These are phyloP conservation scores for Trametes cinnabarina DNA, from an alignment of 768 basidiomycete species.

Conservation along the genomic window DNA sequence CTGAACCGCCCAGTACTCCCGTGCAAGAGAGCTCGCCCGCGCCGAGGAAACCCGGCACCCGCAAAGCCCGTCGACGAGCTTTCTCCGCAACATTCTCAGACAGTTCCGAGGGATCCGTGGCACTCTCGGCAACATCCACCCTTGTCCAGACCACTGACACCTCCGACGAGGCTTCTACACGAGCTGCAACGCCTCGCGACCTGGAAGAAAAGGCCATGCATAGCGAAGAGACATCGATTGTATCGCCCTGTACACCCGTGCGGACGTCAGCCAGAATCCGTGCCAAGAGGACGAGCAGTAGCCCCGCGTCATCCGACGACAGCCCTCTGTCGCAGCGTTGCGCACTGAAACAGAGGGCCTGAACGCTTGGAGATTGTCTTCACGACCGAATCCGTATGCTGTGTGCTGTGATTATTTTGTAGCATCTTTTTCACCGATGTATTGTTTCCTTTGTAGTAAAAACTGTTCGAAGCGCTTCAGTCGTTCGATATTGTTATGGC, in stretches of 20 bases:
- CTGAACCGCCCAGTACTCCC: neutral
- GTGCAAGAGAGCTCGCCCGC: neutral
- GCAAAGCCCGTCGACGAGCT: neutral
- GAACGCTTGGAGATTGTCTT: no score
- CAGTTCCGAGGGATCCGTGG: neutral
- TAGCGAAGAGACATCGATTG: no score
- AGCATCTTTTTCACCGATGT: neutral
- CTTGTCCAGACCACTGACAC: neutral
- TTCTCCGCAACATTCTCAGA: neutral
- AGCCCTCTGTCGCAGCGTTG: neutral
- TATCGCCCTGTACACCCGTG: neutral
- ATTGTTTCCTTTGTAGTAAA: neutral
- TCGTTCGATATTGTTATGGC: neutral
- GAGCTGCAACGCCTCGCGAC: neutral
- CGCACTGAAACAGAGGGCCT: neutral
- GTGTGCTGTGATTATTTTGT: neutral
- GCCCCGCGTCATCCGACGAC: neutral
- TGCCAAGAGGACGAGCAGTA: neutral
- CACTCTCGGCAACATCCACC: neutral
- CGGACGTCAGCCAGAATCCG: neutral
- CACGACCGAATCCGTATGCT: neutral
- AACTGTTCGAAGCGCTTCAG: neutral
- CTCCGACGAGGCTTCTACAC: neutral
- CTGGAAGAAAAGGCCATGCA: neutral
- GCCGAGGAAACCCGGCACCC: neutral